Conservation (phyloP, 1,284 basidiomycete species). For the Butyriboletus appendiculatus region DNA sequence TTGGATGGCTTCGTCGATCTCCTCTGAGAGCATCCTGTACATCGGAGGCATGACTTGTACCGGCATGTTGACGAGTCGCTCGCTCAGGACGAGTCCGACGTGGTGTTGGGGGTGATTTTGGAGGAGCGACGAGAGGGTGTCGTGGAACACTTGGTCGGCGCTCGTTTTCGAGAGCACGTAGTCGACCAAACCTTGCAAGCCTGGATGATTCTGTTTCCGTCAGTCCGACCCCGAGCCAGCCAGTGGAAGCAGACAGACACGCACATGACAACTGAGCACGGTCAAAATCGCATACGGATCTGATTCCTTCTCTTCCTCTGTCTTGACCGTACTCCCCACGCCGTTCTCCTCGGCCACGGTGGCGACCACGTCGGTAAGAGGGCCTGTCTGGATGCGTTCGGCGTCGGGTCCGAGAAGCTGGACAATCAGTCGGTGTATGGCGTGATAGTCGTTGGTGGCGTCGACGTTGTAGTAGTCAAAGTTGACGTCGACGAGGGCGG, state of each 20-base stretch:
- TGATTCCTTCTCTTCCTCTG: constrained; percentile 78
- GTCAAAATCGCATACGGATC: constrained; percentile 88
- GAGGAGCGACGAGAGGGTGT: constrained; percentile 49
- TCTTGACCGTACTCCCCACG: constrained; percentile 90
- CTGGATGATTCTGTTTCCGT: constrained; percentile 59
- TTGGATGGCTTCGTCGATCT: constrained; percentile 69
- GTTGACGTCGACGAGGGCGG: constrained; percentile 70
- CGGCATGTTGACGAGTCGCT: constrained; percentile 91
- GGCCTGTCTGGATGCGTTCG: constrained; percentile 65
- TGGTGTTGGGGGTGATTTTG: constrained; percentile 38
- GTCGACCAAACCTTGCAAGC: constrained; percentile 68
- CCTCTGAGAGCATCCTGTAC: constrained; percentile 84
- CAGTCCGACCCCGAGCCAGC: background rate
- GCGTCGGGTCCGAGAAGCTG: constrained; percentile 88
- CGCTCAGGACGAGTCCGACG: constrained; percentile 81
- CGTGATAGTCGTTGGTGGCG: constrained; percentile 81
- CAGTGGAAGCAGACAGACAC: constrained; percentile 28
- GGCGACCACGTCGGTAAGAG: constrained; percentile 78
- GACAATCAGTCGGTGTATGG: constrained; percentile 75
- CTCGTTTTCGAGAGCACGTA: constrained; percentile 63
- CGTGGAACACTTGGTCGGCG: constrained; percentile 50
- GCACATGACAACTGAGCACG: constrained; percentile 77
- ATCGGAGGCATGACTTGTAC: constrained; percentile 87
- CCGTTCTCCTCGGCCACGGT: constrained; percentile 53
- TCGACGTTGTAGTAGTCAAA: constrained; percentile 93